phyloP scores from a whole-genome alignment of 2,329 filamentous ascomycete genomes.

The Diaporthe aspalathi region DNA sequence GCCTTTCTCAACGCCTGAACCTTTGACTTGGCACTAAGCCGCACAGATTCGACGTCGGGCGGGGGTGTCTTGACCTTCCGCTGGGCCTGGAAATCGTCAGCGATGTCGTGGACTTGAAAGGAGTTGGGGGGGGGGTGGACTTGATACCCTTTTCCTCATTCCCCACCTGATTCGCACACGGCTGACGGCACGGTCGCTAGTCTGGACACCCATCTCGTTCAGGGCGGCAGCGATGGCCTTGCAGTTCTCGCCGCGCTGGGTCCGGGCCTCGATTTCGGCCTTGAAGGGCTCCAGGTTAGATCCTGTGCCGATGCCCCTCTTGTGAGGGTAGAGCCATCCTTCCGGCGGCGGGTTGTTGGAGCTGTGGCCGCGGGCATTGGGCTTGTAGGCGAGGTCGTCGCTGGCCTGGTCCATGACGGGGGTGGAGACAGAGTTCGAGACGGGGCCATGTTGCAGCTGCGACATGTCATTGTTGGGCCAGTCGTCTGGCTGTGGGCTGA shows the following conservation, averaged over 20 bases:
- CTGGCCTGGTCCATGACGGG: not conserved
- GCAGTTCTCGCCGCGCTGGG: conserved; percentile 41
- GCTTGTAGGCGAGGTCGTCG: conserved; percentile 32
- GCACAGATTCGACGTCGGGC: conserved; percentile 36
- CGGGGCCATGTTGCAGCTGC: not conserved
- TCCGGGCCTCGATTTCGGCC: conserved; percentile 39
- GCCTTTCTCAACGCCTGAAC: conserved; percentile 36
- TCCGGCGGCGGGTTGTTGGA: conserved; percentile 31
- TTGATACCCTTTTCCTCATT: conserved; percentile 40
- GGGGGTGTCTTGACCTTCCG: conserved; percentile 39
- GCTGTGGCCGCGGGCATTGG: conserved; percentile 15
- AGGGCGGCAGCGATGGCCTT: conserved; percentile 41
- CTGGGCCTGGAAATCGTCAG: conserved; percentile 34
- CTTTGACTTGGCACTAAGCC: conserved; percentile 35
- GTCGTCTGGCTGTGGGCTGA: conserved; percentile 4
- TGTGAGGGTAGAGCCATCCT: conserved; percentile 37
- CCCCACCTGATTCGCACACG: conserved; percentile 41
- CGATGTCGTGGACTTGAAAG: not conserved
- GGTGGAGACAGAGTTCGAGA: not conserved
- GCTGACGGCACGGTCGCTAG: conserved; percentile 41
- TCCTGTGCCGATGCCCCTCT: conserved; percentile 35
- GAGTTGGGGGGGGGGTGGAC: not conserved
- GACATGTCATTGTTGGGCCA: not conserved
- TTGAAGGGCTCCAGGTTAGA: conserved; percentile 40
- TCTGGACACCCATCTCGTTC: conserved; percentile 39